Base-by-base conservation (phyloP, 805 yeast species). In the Ogataea dorogensis region DNA sequence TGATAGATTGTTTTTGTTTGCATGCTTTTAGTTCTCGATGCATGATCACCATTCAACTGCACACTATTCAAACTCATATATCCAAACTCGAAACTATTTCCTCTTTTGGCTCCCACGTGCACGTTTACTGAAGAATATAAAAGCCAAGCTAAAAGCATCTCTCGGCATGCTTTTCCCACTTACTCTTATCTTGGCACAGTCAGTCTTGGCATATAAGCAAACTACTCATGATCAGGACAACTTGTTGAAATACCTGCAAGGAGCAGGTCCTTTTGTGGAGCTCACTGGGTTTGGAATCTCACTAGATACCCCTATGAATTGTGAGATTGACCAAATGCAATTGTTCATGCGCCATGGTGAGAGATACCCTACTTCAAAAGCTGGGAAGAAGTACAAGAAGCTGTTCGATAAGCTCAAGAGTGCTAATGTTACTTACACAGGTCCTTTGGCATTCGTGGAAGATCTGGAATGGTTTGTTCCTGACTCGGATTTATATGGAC, bases 321-420 rank as follows among this genome's bases (percentile, higher is more conserved):
- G 81, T 53, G 47, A 57, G 0, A 63, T 76, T 29, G 76, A 74
- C 42, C 82, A 77, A 50, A 81, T 73, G 4, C 71, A 71, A 44
- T 50, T 71, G 44, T 47, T 71, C 21, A 60, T 65, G 43, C 65
- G 84, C 43, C 84, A 78, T 42, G 83, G 81, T n/a, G 84, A 76
- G 51, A 63, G 84, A 33, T 77, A 62, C 50, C 78, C 75, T 9
- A 60, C 64, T 8, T 25, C 33, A 13, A 30, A 27, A 8, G 40
- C 34, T 19, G 58, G 56, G 4, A 20, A 19, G 5, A 24, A 36
- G 3, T 55, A 13, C 17, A 26, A 19, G 23, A 33, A 10, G 17
- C 32, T 36, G 17, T 47, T 12, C n/a, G 11, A n/a, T 13, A 36
- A 9, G 33, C 35, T 29, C 17, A 33, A 19, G 16, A 22, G 12